Conservation (phyloP, 176 grass and related monocot genomes). For the Zoysia pacifica region DNA sequence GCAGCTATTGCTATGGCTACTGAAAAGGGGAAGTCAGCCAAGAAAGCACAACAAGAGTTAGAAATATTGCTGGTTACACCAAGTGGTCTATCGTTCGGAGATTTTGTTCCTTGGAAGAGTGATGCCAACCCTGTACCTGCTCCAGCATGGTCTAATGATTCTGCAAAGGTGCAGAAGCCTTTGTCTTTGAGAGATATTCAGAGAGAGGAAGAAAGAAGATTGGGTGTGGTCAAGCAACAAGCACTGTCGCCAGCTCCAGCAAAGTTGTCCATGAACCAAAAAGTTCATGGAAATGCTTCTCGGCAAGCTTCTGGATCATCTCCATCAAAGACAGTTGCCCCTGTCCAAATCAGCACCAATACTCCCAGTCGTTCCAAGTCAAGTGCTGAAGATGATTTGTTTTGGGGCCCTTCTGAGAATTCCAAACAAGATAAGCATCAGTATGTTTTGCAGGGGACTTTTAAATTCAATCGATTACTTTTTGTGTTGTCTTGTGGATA, state of each 20-base stretch:
- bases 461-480: slow-evolving; percentile 9
- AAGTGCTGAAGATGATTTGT: slow-evolving; percentile 89
- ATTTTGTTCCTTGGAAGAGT: slow-evolving; percentile 94
- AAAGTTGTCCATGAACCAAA: slow-evolving; percentile 52
- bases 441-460: slow-evolving; percentile 49
- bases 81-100: slow-evolving; percentile 78
- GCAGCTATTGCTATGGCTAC: slow-evolving; percentile 39
- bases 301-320: slow-evolving; percentile 77
- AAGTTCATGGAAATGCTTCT: slow-evolving; percentile 61
- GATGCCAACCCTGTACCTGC: slow-evolving; percentile 59
- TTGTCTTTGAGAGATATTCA: slow-evolving; percentile 90
- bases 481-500: slow-evolving; percentile 7
- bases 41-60: slow-evolving; percentile 57
- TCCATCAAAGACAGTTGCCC: slow-evolving; percentile 69
- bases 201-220: slow-evolving; percentile 76
- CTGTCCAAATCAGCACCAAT: slow-evolving; percentile 57
- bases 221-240: slow-evolving; percentile 52
- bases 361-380: slow-evolving; percentile 64
- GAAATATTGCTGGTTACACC: slow-evolving; percentile 66
- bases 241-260: slow-evolving; percentile 43
- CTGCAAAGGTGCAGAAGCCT: slow-evolving; percentile 67
- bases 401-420: slow-evolving; percentile 86
- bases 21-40: slow-evolving; percentile 60
- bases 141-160: slow-evolving; percentile 86
- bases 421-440: slow-evolving; percentile 82